Conservation (phyloP, 2,329 filamentous ascomycete genomes). For the Penicillium sp. region DNA sequence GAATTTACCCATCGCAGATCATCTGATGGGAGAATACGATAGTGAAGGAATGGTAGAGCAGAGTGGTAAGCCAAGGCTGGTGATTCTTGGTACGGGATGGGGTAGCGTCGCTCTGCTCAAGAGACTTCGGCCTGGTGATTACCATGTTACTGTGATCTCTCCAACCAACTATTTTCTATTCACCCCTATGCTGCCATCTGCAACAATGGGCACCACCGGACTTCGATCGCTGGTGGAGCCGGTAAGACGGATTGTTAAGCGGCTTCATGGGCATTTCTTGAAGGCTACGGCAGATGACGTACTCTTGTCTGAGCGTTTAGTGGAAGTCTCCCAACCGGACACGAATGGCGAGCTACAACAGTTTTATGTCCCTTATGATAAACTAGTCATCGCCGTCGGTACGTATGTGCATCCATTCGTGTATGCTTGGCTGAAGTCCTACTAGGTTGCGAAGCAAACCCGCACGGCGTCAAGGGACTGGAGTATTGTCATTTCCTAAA, state of each 20-base stretch:
- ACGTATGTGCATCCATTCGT: constrained; percentile 24
- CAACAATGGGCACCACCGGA: constrained; percentile 92
- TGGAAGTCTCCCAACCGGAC: constrained; percentile 78
- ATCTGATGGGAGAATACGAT: constrained; percentile 87
- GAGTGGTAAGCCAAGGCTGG: constrained; percentile 87
- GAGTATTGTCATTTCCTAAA: constrained; percentile 95
- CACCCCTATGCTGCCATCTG: constrained; percentile 95
- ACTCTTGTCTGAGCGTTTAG: constrained; percentile 85
- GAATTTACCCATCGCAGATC: constrained; percentile 87
- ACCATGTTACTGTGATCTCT: constrained; percentile 92
- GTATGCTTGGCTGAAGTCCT: background rate
- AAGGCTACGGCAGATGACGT: constrained; percentile 84
- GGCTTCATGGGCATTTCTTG: constrained; percentile 83
- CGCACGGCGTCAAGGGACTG: constrained; percentile 91
- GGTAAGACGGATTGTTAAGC: constrained; percentile 76
- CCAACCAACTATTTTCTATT: constrained; percentile 97
- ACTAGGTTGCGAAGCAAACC: constrained; percentile 78
- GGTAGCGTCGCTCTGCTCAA: constrained; percentile 90
- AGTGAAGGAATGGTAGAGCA: constrained; percentile 65
- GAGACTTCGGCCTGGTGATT: constrained; percentile 83
- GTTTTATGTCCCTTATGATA: constrained; percentile 97
- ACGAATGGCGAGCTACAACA: constrained; percentile 67
- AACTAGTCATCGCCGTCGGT: constrained; percentile 86
- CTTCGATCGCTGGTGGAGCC: constrained; percentile 90
- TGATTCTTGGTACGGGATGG: constrained; percentile 93